A percentile compares a stretch with the other conserved stretches of the same genome.
Conservation (phyloP, 495 filamentous ascomycete species). For the Penicillium atrosanguineum region DNA sequence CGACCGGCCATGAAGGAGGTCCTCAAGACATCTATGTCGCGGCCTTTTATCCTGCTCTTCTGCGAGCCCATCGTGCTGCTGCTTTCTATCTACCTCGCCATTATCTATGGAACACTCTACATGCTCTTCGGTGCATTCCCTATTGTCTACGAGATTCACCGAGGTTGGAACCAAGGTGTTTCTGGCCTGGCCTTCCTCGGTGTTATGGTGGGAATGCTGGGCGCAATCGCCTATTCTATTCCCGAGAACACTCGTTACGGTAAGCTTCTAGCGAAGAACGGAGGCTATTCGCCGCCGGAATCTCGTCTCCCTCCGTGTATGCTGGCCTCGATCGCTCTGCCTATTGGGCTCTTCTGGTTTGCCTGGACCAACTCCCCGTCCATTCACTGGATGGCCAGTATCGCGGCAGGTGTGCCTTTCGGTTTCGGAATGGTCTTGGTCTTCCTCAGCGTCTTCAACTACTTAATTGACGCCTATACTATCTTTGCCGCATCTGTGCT, state of each 20-base stretch:
- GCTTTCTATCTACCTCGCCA: conserved; percentile 63
- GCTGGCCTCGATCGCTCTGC: conserved; percentile 33
- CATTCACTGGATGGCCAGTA: conserved; percentile 62
- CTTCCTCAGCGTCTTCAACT: conserved; percentile 66
- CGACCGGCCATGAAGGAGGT: conserved; percentile 21
- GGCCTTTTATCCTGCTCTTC: conserved; percentile 39
- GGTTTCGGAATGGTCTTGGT: conserved; percentile 66
- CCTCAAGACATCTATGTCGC: conserved; percentile 34
- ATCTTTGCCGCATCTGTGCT: conserved; percentile 72
- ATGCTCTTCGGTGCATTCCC: conserved; percentile 75
- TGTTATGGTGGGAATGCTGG: conserved; percentile 72
- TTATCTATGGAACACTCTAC: conserved; percentile 70
- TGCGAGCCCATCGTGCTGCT: conserved; percentile 54
- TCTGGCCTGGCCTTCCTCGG: conserved; percentile 70
- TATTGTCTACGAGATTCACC: conserved; percentile 66
- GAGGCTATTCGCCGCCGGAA: conserved; percentile 35
- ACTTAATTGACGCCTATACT: conserved; percentile 68
- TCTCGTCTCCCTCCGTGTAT: conserved; percentile 35
- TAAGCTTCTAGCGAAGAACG: conserved; percentile 26
- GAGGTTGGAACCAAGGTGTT: conserved; percentile 68
- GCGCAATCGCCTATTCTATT: conserved; percentile 47
- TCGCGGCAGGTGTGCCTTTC: conserved; percentile 60
- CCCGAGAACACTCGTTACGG: conserved; percentile 40
- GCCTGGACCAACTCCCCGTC: conserved; percentile 60
- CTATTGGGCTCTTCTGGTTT: conserved; percentile 53